phyloP scores from a whole-genome alignment of 192 early-diverging fungal species.

The Coemansia sp. region DNA sequence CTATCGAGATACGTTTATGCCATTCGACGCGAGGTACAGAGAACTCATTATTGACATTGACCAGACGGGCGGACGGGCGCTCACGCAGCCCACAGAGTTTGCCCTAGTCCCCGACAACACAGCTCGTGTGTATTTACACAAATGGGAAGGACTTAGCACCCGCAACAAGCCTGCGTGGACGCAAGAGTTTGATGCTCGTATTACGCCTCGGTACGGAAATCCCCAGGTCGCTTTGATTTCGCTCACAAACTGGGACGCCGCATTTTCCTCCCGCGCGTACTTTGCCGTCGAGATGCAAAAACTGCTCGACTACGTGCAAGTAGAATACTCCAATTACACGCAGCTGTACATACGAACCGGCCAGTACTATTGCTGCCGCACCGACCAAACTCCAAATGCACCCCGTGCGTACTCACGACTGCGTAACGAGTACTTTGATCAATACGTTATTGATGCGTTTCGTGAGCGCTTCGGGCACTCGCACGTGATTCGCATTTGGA shows the following conservation, averaged over 20 bases:
- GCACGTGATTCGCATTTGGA: constrained; percentile 36
- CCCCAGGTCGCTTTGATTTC: constrained; percentile 33
- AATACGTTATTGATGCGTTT: constrained; percentile 24
- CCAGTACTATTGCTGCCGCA: constrained; percentile 57
- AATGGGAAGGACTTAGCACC: constrained; percentile 54
- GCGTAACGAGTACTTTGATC: constrained; percentile 26
- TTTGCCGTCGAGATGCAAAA: constrained; percentile 24
- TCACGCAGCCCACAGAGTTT: neutral
- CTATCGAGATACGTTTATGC: constrained; percentile 20
- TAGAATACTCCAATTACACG: constrained; percentile 25
- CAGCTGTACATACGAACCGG: constrained; percentile 50
- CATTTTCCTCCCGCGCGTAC: constrained; percentile 35
- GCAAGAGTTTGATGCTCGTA: neutral
- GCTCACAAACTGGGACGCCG: constrained; percentile 55
- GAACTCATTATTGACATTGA: constrained; percentile 12
- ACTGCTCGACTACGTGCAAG: constrained; percentile 25
- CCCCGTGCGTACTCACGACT: constrained; percentile 25
- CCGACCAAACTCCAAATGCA: constrained; percentile 19
- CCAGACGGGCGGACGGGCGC: neutral
- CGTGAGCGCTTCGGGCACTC: constrained; percentile 18
- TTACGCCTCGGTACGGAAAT: neutral
- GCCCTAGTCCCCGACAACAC: neutral
- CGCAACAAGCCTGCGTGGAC: neutral
- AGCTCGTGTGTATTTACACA: constrained; percentile 31
- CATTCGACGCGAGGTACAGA: constrained; percentile 24